Evolutionary conservation across 163 green algal species (phyloP).

Genomic region (Scenedesmus sp.): DNA sequence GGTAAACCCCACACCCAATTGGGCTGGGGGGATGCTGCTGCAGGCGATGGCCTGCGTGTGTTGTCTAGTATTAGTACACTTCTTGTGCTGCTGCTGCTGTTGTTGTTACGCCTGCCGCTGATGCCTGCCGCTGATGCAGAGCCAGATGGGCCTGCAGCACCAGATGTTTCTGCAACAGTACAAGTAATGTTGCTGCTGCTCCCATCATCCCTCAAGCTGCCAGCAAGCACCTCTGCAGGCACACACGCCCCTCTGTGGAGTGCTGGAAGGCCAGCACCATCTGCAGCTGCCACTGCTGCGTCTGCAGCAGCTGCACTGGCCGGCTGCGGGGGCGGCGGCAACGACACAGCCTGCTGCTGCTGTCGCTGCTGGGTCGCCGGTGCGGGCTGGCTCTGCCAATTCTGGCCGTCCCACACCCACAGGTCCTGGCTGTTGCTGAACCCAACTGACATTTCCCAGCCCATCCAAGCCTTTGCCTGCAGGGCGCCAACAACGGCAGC

Average conservation of each 20-base stretch:
- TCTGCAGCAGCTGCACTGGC: conserved; percentile 7
- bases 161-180: background rate
- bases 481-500: background rate
- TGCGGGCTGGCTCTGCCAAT: conserved; percentile 46
- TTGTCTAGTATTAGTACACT: background rate
- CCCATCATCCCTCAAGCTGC: background rate
- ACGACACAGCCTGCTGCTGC: background rate
- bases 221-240: conserved; percentile 33
- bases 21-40: background rate
- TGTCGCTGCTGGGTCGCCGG: conserved; percentile 13
- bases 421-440: conserved; percentile 56
- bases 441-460: conserved; percentile 62
- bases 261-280: background rate
- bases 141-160: conserved; percentile 11
- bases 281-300: conserved; percentile 37
- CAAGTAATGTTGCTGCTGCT: conserved; percentile 42
- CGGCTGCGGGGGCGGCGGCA: background rate
- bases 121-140: background rate
- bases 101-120: background rate
- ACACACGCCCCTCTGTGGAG: conserved; percentile 14
- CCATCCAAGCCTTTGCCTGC: conserved; percentile 64
- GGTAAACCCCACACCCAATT: conserved; percentile 46
- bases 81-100: background rate
- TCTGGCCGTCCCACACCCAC: conserved; percentile 60
- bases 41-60: background rate